Evolutionary conservation across 768 basidiomycete genomes (phyloP).

Genomic region (Suillus variegatus): DNA sequence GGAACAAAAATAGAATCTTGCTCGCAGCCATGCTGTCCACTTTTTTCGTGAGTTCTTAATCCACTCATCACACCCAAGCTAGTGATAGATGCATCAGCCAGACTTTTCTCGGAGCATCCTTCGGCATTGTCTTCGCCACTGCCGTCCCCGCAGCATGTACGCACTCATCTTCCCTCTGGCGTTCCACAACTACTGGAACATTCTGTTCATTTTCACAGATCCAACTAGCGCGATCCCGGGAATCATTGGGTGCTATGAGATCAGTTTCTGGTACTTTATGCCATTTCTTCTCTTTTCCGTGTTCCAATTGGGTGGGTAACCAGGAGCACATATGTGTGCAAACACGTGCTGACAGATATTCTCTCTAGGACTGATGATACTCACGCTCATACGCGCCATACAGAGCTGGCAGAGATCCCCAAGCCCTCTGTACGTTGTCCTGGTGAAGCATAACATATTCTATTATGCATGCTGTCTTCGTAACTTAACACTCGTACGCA

Average conservation of each 20-base stretch:
- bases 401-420: neutral
- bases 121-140: neutral
- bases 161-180: neutral
- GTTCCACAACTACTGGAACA: neutral
- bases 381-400: neutral
- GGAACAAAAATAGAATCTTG: neutral
- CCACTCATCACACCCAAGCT: neutral
- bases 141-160: neutral
- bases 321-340: neutral
- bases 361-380: neutral
- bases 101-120: neutral
- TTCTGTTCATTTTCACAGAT: neutral
- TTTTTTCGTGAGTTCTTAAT: neutral
- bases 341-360: neutral
- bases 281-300: neutral
- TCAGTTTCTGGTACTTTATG: neutral
- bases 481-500: neutral
- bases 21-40: neutral
- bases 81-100: neutral
- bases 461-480: neutral
- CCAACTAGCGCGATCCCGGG: neutral
- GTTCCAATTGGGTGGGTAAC: neutral
- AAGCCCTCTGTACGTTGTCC: neutral
- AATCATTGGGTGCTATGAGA: neutral
- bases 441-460: neutral